A percentile compares a stretch with the other conserved stretches of the same genome.
Evolutionary conservation across 176 grass and related monocot genomes (phyloP).

Genomic region (Alopecurus myosuroides): DNA sequence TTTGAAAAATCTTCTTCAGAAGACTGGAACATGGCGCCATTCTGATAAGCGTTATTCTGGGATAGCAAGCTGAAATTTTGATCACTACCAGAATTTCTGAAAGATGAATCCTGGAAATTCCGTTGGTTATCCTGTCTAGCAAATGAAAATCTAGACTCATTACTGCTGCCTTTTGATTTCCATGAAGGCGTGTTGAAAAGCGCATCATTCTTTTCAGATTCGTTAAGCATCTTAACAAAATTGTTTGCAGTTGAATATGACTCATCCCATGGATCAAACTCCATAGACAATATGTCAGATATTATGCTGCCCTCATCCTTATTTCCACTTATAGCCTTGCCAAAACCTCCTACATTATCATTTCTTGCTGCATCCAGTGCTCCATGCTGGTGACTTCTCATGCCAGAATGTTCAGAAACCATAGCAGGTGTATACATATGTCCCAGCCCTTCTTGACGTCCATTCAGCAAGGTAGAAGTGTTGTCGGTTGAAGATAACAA

Average conservation of each 20-base stretch:
- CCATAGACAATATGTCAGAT: slow-evolving; percentile 76
- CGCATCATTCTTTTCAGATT: slow-evolving; percentile 47
- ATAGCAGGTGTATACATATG: slow-evolving; percentile 30
- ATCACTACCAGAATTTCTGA: slow-evolving; percentile 39
- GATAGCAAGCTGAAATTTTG: slow-evolving; percentile 44
- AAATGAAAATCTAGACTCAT: slow-evolving; percentile 91
- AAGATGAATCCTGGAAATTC: slow-evolving; percentile 38
- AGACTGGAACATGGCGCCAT: slow-evolving; percentile 39
- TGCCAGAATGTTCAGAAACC: slow-evolving; percentile 34
- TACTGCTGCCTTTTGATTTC: slow-evolving; percentile 52
- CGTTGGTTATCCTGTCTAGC: slow-evolving; percentile 84
- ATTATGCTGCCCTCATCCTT: slow-evolving; percentile 82
- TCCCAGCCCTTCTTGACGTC: slow-evolving; percentile 26
- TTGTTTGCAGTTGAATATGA: slow-evolving; percentile 54
- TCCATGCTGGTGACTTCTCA: slow-evolving; percentile 32
- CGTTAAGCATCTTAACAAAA: slow-evolving; percentile 60
- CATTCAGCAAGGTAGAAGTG: slow-evolving; percentile 27
- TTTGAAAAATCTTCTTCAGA: slow-evolving; percentile 35
- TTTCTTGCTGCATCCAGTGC: slow-evolving; percentile 16
- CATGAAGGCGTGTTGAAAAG: slow-evolving; percentile 35
- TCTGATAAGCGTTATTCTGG: slow-evolving; percentile 46
- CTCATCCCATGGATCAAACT: slow-evolving; percentile 93
- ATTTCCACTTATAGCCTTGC: slow-evolving; percentile 59
- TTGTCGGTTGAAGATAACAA: slow-evolving; percentile 25
- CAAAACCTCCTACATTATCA: slow-evolving; percentile 46